Evolutionary conservation across 495 filamentous ascomycete species (phyloP).

Genomic region (Aspergillus kassunensis): DNA sequence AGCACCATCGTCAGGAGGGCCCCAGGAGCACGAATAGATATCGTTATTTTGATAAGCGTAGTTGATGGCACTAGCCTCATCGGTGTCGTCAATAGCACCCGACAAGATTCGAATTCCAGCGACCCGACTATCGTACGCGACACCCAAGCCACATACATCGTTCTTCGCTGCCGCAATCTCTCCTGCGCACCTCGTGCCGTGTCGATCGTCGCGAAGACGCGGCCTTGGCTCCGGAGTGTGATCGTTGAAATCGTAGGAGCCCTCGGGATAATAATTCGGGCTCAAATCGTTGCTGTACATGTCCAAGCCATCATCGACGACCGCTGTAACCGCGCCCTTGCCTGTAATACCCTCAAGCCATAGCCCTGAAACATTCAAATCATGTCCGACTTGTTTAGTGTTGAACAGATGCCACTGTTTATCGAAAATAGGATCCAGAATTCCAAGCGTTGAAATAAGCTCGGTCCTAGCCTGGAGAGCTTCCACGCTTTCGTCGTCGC

Average conservation of each 20-base stretch:
- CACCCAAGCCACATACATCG: conserved; percentile 90
- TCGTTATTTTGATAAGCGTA: conserved; percentile 87
- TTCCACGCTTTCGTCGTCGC: conserved; percentile 34
- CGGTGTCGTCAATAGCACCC: conserved; percentile 82
- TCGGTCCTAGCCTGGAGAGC: conserved; percentile 55
- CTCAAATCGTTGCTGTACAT: conserved; percentile 95
- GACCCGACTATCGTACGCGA: conserved; percentile 88
- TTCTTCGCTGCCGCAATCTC: conserved; percentile 90
- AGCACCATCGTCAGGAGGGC: conserved; percentile 84
- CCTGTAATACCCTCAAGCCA: conserved; percentile 94
- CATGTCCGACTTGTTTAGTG: conserved; percentile 73
- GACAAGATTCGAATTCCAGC: conserved; percentile 88
- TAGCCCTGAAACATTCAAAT: conserved; percentile 88
- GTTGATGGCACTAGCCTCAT: conserved; percentile 90
- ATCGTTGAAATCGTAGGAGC: conserved; percentile 96
- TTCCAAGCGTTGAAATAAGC: conserved; percentile 61
- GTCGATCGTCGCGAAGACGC: conserved; percentile 71
- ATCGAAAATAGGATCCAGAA: conserved; percentile 83
- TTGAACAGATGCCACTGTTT: conserved; percentile 98
- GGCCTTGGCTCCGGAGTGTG: conserved; percentile 73
- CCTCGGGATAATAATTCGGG: conserved; percentile 83
- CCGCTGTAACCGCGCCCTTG: conserved; percentile 80
- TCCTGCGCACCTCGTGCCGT: conserved; percentile 92
- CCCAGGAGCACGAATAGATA: conserved; percentile 99
- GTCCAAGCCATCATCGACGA: conserved; percentile 94